phyloP scores from a whole-genome alignment of 495 filamentous ascomycete species.

The Filosporella fistucella region DNA sequence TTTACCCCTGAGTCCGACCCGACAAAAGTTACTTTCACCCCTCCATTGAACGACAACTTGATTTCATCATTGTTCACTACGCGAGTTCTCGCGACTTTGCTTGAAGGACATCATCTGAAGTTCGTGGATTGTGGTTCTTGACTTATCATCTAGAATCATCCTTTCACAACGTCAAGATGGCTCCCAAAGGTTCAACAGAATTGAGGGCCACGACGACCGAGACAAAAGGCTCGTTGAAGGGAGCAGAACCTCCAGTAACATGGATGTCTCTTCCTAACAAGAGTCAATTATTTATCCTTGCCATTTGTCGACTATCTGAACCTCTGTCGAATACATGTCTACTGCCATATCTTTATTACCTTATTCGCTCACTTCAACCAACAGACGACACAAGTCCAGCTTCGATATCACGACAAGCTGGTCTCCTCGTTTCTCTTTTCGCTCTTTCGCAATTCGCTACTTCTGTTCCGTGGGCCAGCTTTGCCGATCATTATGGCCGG shows the following conservation, averaged over 20 bases:
- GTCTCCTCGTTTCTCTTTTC: slow-evolving; percentile 42
- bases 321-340: slow-evolving; percentile 35
- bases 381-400: slow-evolving; percentile 13
- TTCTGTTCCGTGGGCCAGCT: slow-evolving; percentile 69
- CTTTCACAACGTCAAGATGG: too few relatives aligned
- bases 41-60: too few relatives aligned
- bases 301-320: slow-evolving; percentile 42
- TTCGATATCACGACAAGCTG: slow-evolving; percentile 17
- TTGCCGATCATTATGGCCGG: slow-evolving; percentile 69
- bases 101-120: too few relatives aligned
- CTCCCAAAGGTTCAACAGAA: too few relatives aligned
- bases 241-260: slow-evolving; percentile 20
- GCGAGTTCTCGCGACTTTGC: too few relatives aligned
- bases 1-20: too few relatives aligned
- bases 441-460: slow-evolving; percentile 68
- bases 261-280: slow-evolving; percentile 38
- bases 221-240: too few relatives aligned
- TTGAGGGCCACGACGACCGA: not conserved
- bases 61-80: too few relatives aligned
- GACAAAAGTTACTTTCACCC: too few relatives aligned
- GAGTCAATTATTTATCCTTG: slow-evolving; percentile 41
- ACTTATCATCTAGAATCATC: too few relatives aligned
- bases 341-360: slow-evolving; percentile 53
- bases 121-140: too few relatives aligned
- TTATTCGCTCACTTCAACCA: slow-evolving; percentile 44